These are phyloP conservation scores for Nigrospora oryzae DNA, from an alignment of 2,329 filamentous ascomycete genomes.

Conservation along the genomic window DNA sequence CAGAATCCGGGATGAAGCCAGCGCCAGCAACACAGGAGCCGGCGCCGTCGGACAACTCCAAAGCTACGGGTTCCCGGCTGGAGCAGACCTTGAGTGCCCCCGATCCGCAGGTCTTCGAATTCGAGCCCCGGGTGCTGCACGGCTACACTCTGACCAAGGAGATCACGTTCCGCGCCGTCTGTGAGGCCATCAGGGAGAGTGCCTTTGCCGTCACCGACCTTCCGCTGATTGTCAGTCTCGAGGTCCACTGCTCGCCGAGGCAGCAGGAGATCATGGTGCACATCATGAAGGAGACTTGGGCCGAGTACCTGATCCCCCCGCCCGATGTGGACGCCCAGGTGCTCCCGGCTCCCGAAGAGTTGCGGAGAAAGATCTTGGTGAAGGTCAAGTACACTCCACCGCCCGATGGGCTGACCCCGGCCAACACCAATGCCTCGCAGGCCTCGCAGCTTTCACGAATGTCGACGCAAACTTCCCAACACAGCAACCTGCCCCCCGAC, in stretches of 20 bases:
- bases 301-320: conserved; percentile 57
- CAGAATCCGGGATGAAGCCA: background rate
- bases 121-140: conserved; percentile 74
- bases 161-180: conserved; percentile 79
- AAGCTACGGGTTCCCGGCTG: no score
- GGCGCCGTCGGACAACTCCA: no score
- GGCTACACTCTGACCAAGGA: conserved; percentile 88
- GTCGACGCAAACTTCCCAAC: conserved; percentile 10
- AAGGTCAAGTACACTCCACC: conserved; percentile 66
- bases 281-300: conserved; percentile 83
- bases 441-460: conserved; percentile 17
- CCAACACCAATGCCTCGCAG: background rate
- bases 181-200: conserved; percentile 67
- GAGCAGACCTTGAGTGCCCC: conserved; percentile 7
- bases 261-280: conserved; percentile 89
- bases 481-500: conserved; percentile 14
- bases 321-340: conserved; percentile 34
- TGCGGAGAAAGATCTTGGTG: conserved; percentile 73
- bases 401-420: conserved; percentile 15
- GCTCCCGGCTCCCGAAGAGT: conserved; percentile 60
- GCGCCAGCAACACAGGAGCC: no score
- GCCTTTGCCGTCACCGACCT: conserved; percentile 69
- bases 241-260: conserved; percentile 73
- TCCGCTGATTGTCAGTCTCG: conserved; percentile 88
- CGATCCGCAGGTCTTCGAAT: conserved; percentile 20